phyloP scores from a whole-genome alignment of 805 yeast genomes.

The Kodamaea lidongshanica region DNA sequence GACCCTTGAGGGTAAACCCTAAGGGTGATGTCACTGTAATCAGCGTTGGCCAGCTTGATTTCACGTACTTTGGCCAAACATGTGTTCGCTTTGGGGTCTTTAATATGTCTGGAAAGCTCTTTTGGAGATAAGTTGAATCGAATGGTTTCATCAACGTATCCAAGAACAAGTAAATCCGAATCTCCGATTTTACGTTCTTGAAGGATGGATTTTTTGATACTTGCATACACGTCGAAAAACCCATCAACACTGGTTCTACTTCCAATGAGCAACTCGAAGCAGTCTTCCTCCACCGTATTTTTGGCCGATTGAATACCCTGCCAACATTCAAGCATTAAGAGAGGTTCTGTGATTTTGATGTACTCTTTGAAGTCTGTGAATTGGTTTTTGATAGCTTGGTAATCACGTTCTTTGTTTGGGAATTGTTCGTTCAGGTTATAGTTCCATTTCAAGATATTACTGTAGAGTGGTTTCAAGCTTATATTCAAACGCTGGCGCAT shows the following conservation, averaged over 20 bases:
- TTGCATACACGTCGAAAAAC: constrained; percentile 80
- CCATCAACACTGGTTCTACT: constrained; percentile 78
- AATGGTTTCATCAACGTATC: constrained; percentile 26
- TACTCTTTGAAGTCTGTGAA: constrained; percentile 64
- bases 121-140: constrained; percentile 13
- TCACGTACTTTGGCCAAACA: constrained; percentile 80
- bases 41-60: constrained; percentile 57
- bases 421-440: constrained; percentile 49
- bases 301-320: constrained; percentile 75
- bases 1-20: constrained; percentile 54
- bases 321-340: constrained; percentile 88
- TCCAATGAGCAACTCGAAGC: constrained; percentile 67
- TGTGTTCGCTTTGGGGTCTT: constrained; percentile 32
- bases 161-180: constrained; percentile 63
- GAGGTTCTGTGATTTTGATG: constrained; percentile 64
- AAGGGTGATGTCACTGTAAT: constrained; percentile 68
- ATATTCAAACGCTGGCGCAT: constrained; percentile 78
- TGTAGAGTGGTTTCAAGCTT: constrained; percentile 69
- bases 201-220: constrained; percentile 49
- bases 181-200: constrained; percentile 57
- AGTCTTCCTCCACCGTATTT: constrained; percentile 50
- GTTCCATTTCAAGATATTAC: constrained; percentile 69
- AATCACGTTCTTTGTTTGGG: constrained; percentile 49
- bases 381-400: constrained; percentile 45
- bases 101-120: constrained; percentile 20